Conservation (phyloP, 345 rosid species). For the Carallia brachiata region DNA sequence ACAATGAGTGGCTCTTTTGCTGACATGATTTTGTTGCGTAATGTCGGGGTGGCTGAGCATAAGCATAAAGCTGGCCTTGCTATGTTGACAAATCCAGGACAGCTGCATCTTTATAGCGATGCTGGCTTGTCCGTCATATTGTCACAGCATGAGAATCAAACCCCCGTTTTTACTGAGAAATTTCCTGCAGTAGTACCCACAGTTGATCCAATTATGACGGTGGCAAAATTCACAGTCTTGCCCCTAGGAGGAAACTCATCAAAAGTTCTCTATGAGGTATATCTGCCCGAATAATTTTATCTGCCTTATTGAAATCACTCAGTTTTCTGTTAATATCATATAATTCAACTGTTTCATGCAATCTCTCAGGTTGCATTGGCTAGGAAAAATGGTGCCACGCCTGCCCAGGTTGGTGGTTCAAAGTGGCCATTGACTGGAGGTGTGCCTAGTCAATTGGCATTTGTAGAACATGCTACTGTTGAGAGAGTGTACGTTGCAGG, state of each 20-base stretch:
- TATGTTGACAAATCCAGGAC: conserved; percentile 74
- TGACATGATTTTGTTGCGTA: conserved; percentile 71
- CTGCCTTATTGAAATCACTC: conserved; percentile 1
- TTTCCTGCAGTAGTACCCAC: conserved; percentile 59
- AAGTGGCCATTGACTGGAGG: conserved; percentile 90
- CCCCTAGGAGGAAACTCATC: conserved; percentile 40
- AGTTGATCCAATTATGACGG: conserved; percentile 58
- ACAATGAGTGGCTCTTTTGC: conserved; percentile 72
- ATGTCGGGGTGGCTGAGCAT: conserved; percentile 35
- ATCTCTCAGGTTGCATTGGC: conserved; percentile 28
- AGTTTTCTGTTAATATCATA: conserved; percentile 6
- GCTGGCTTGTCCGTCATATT: conserved; percentile 47
- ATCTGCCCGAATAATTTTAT: not conserved
- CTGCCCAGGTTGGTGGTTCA: conserved; percentile 26
- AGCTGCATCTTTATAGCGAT: conserved; percentile 61
- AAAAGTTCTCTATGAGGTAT: conserved; percentile 58
- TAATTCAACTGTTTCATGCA: not conserved
- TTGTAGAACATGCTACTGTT: conserved; percentile 44
- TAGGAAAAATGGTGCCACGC: conserved; percentile 25
- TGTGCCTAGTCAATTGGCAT: conserved; percentile 50
- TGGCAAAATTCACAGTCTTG: conserved; percentile 41
- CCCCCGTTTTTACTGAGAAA: conserved; percentile 44
- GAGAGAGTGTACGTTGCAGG: conserved; percentile 77
- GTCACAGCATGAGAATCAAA: conserved; percentile 44
- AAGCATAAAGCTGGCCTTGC: conserved; percentile 38